These are phyloP conservation scores for Amauroascus niger DNA, from an alignment of 2,329 filamentous ascomycete genomes.

Conservation along the genomic window DNA sequence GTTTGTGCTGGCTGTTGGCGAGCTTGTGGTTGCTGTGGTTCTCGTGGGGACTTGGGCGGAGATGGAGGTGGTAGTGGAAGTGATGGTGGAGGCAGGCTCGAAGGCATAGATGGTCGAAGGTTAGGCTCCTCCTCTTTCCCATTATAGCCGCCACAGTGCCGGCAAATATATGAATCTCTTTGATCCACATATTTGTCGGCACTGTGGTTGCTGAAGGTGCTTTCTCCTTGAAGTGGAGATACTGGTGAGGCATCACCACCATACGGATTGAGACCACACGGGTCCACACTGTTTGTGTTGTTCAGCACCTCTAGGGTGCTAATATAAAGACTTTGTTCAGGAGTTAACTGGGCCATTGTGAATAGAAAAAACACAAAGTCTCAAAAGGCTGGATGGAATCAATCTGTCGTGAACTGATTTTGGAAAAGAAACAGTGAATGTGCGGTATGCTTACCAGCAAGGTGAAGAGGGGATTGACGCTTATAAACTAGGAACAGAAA, in stretches of 20 bases:
- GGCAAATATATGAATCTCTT: background rate
- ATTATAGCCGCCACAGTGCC: constrained; percentile 1
- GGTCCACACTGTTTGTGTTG: background rate
- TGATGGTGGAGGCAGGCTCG: background rate
- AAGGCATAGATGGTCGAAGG: background rate
- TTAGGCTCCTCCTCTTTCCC: background rate
- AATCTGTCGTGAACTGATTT: background rate
- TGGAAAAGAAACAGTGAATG: background rate
- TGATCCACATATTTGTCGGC: too few relatives aligned
- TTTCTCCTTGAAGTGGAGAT: background rate
- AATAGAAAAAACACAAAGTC: background rate
- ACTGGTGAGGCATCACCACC: background rate
- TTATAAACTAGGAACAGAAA: background rate
- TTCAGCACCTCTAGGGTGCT: constrained; percentile 1
- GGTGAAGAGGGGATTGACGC: background rate
- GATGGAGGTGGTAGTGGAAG: background rate
- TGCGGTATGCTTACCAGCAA: background rate
- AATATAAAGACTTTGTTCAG: constrained; percentile 3
- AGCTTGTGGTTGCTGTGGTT: background rate
- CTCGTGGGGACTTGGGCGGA: constrained; percentile 3
- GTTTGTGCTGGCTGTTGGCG: background rate
- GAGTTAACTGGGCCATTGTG: background rate
- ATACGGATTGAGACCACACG: background rate
- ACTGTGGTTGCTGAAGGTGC: background rate
- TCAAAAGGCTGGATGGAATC: background rate